phyloP scores from a whole-genome alignment of 2,329 filamentous ascomycete genomes.

The Fusarium musae region DNA sequence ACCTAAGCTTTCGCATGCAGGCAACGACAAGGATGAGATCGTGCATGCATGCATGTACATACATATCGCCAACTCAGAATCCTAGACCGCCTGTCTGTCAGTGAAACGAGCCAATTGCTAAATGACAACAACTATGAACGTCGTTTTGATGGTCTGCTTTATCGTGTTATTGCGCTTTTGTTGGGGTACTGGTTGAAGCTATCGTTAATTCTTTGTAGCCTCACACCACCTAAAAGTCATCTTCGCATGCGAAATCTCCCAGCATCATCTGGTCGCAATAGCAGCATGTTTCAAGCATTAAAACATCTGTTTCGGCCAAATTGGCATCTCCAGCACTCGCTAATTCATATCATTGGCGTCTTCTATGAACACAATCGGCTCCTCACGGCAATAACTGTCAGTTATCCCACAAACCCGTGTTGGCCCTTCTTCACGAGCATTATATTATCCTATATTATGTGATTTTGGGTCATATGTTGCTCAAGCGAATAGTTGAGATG shows the following conservation, averaged over 20 bases:
- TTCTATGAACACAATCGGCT: background rate
- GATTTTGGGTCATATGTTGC: background rate
- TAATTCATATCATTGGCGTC: background rate
- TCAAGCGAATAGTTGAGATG: background rate
- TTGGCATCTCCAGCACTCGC: background rate
- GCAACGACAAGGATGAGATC: constrained; percentile 33
- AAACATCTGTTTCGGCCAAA: background rate
- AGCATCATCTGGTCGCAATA: background rate
- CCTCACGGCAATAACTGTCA: background rate
- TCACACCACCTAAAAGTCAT: background rate
- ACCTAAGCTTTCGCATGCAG: constrained; percentile 22
- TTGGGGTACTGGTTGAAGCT: constrained; percentile 12
- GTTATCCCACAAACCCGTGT: background rate
- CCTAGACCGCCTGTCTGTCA: constrained; percentile 42
- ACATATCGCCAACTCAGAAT: constrained; percentile 43
- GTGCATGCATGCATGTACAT: constrained; percentile 43
- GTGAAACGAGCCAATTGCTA: constrained; percentile 28
- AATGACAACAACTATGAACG: constrained; percentile 24
- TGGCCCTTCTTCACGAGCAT: background rate
- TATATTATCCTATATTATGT: background rate
- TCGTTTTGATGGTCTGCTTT: constrained; percentile 15
- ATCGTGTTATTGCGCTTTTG: constrained; percentile 24
- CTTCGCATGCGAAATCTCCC: background rate
- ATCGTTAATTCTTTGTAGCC: background rate
- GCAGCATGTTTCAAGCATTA: background rate